Percentiles rank a stretch among this genome's conserved stretches.
Evolutionary conservation across 2,329 filamentous ascomycete genomes (phyloP).

Genomic region (Aspergillus sp.): DNA sequence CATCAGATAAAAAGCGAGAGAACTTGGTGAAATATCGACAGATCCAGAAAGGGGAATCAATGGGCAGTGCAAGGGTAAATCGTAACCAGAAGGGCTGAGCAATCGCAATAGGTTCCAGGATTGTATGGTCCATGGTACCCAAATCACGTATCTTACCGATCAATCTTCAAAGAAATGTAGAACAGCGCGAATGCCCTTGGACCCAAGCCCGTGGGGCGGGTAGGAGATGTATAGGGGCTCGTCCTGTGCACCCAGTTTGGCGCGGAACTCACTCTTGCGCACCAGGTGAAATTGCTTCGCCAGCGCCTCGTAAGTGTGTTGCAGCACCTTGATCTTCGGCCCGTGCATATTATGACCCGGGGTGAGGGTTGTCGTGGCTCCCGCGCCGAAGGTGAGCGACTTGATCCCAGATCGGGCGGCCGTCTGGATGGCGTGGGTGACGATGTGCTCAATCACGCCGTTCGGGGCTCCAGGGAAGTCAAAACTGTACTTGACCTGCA

Average conservation of each 20-base stretch:
- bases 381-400: slow-evolving; percentile 82
- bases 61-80: not conserved
- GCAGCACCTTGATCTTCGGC: slow-evolving; percentile 75
- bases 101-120: not conserved
- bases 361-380: slow-evolving; percentile 70
- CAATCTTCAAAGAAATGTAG: slow-evolving; percentile 81
- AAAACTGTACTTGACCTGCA: slow-evolving; percentile 95
- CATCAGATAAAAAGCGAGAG: too few species aligned
- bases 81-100: not conserved
- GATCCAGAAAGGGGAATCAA: slow-evolving; percentile 8
- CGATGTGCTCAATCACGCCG: slow-evolving; percentile 81
- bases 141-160: not conserved
- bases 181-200: slow-evolving; percentile 79
- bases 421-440: slow-evolving; percentile 67
- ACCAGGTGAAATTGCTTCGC: slow-evolving; percentile 79
- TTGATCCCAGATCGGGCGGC: slow-evolving; percentile 59
- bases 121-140: too few species aligned
- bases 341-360: slow-evolving; percentile 81
- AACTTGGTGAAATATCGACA: too few species aligned
- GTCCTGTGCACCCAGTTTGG: slow-evolving; percentile 82
- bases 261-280: slow-evolving; percentile 83
- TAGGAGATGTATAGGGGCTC: slow-evolving; percentile 90
- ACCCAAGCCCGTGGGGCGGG: slow-evolving; percentile 78
- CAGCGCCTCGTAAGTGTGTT: slow-evolving; percentile 77
- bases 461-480: slow-evolving; percentile 87